These are phyloP conservation scores for Saturnispora diversa DNA, from an alignment of 805 yeast species.

Conservation along the genomic window DNA sequence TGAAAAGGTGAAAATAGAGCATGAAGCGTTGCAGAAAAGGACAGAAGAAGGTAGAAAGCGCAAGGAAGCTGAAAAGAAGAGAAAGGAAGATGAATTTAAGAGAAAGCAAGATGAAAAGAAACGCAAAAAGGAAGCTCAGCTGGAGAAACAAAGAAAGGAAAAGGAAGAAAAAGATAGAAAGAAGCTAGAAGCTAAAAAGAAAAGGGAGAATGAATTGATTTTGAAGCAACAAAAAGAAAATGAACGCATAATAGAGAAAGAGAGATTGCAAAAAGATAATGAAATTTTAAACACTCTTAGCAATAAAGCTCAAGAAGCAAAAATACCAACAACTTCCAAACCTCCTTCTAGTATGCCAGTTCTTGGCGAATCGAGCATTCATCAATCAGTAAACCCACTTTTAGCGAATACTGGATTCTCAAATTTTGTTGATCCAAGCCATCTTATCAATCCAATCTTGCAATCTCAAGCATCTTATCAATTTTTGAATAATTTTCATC, in stretches of 20 bases:
- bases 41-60: conserved; percentile 41
- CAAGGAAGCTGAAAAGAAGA: conserved; percentile 36
- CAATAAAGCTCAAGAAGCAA: neutral
- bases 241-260: conserved; percentile 6
- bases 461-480: too few relatives aligned
- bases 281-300: neutral
- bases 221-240: conserved; percentile 21
- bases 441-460: too few relatives aligned
- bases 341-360: too few relatives aligned
- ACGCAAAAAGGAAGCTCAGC: conserved; percentile 34
- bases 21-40: conserved; percentile 35
- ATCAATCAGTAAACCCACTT: too few relatives aligned
- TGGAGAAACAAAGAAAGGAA: conserved; percentile 30
- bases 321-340: neutral
- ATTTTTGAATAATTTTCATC: too few relatives aligned
- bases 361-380: too few relatives aligned
- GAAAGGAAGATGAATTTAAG: conserved; percentile 25
- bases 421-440: too few relatives aligned
- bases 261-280: conserved; percentile 7
- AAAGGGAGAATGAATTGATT: conserved; percentile 29
- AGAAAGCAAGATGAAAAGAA: conserved; percentile 29
- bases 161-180: conserved; percentile 34
- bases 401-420: too few relatives aligned
- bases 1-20: conserved; percentile 35
- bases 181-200: conserved; percentile 28